Percentiles rank a stretch among this genome's conserved stretches.
phyloP scores from a whole-genome alignment of 768 basidiomycete species.

The Sarcomyxa edulis region DNA sequence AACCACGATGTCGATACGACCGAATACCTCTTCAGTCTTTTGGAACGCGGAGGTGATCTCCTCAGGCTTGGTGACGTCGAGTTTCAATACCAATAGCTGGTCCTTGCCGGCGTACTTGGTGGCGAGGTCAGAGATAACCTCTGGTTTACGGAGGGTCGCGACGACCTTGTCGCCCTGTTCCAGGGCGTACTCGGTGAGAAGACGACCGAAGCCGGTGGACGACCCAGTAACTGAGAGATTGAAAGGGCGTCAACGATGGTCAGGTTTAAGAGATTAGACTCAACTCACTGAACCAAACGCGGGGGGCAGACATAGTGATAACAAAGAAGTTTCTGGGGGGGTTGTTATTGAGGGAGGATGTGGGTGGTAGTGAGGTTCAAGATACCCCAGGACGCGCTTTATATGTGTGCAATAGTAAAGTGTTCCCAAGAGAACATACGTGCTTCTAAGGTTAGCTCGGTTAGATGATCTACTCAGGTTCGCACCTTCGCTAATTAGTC shows the following conservation, averaged over 20 bases:
- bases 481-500: too few relatives aligned
- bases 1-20: slow-evolving; percentile 13
- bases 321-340: not conserved
- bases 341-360: too few relatives aligned
- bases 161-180: slow-evolving; percentile 31
- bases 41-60: slow-evolving; percentile 12
- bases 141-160: slow-evolving; percentile 32
- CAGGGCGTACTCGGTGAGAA: slow-evolving; percentile 26
- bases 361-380: too few relatives aligned
- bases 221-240: slow-evolving; percentile 10
- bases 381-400: too few relatives aligned
- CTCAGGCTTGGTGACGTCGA: slow-evolving; percentile 28
- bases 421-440: too few relatives aligned
- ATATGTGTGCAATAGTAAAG: too few relatives aligned
- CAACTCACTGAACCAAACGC: slow-evolving; percentile 6
- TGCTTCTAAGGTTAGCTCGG: too few relatives aligned
- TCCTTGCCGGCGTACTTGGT: slow-evolving; percentile 18
- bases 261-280: not conserved
- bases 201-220: slow-evolving; percentile 29
- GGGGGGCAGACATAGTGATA: slow-evolving; percentile 7
- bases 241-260: too few relatives aligned
- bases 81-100: slow-evolving; percentile 26
- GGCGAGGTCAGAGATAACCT: slow-evolving; percentile 22
- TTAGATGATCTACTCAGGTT: too few relatives aligned
- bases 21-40: slow-evolving; percentile 6